Percentiles rank a stretch among this genome's conserved stretches.
phyloP scores from a whole-genome alignment of 345 rosid genomes.

The Rhizophora mangle region DNA sequence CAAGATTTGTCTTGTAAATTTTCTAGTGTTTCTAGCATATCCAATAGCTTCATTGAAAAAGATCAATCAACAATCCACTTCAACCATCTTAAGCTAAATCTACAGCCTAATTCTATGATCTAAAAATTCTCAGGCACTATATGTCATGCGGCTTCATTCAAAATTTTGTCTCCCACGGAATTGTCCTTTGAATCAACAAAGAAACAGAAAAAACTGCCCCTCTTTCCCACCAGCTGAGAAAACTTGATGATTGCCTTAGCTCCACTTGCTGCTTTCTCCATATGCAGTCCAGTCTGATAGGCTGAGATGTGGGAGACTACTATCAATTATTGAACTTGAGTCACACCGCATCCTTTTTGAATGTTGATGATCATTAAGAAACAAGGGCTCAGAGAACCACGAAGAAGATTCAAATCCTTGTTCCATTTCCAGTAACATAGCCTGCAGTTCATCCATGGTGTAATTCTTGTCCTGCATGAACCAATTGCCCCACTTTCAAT shows the following conservation, averaged over 20 bases:
- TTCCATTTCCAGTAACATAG: constrained; percentile 46
- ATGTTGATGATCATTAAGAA: constrained; percentile 7
- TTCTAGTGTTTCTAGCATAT: no score
- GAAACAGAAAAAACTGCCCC: no score
- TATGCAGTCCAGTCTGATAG: constrained; percentile 14
- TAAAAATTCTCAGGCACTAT: no score
- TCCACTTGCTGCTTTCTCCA: constrained; percentile 18
- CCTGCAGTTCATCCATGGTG: constrained; percentile 49
- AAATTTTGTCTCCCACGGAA: no score
- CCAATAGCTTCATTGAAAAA: no score
- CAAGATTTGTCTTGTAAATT: no score
- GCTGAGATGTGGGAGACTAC: not conserved
- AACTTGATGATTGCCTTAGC: not conserved
- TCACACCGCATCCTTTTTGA: constrained; percentile 27
- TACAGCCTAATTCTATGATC: no score
- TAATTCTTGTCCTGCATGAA: constrained; percentile 34
- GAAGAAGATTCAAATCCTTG: constrained; percentile 34
- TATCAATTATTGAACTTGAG: not conserved
- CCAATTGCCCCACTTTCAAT: not conserved
- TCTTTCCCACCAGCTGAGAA: not conserved
- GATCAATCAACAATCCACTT: no score
- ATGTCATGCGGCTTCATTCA: no score
- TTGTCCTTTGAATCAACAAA: no score
- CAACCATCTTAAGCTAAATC: no score
- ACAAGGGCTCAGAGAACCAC: constrained; percentile 3